These are phyloP conservation scores for Hypoxylon sp. DNA, from an alignment of 2,329 filamentous ascomycete genomes.

Conservation along the genomic window DNA sequence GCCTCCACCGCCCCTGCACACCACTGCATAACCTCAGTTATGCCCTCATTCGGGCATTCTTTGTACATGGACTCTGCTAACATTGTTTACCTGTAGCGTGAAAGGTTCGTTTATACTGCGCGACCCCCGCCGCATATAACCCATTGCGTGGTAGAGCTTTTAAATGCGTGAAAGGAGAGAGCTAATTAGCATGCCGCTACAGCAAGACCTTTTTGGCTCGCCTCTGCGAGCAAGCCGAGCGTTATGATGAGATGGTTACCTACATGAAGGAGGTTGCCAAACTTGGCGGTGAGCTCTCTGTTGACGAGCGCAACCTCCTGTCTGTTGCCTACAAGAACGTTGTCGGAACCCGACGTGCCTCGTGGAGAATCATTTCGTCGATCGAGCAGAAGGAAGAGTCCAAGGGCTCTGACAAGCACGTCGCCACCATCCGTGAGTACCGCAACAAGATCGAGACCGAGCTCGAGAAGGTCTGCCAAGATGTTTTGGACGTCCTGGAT, in stretches of 20 bases:
- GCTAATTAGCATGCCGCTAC: constrained; percentile 51
- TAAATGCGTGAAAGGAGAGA: constrained; percentile 13
- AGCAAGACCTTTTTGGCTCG: constrained; percentile 99
- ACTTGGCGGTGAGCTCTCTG: constrained; percentile 82
- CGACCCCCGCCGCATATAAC: constrained; percentile 32
- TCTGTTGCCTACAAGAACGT: constrained; percentile 99
- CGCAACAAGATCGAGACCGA: constrained; percentile 98
- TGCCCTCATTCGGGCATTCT: constrained; percentile 31
- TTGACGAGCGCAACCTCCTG: constrained; percentile 98
- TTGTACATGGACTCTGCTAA: constrained; percentile 48
- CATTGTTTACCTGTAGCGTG: constrained; percentile 67
- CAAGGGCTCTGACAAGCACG: constrained; percentile 97
- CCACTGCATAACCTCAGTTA: constrained; percentile 48
- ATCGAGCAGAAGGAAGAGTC: constrained; percentile 99
- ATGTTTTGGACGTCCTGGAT: constrained; percentile 95
- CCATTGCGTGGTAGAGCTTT: constrained; percentile 37
- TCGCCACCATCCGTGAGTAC: constrained; percentile 94
- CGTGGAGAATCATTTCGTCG: constrained; percentile 99
- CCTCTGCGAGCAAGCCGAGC: constrained; percentile 99
- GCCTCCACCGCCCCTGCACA: constrained; percentile 39
- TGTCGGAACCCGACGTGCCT: constrained; percentile 96
- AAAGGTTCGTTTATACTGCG: constrained; percentile 69
- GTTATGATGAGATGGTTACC: constrained; percentile 99
- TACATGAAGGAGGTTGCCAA: constrained; percentile 99
- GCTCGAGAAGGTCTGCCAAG: constrained; percentile 98